These are phyloP conservation scores for Aspergillus ochraceoroseus DNA, from an alignment of 2,329 filamentous ascomycete species.

Conservation along the genomic window DNA sequence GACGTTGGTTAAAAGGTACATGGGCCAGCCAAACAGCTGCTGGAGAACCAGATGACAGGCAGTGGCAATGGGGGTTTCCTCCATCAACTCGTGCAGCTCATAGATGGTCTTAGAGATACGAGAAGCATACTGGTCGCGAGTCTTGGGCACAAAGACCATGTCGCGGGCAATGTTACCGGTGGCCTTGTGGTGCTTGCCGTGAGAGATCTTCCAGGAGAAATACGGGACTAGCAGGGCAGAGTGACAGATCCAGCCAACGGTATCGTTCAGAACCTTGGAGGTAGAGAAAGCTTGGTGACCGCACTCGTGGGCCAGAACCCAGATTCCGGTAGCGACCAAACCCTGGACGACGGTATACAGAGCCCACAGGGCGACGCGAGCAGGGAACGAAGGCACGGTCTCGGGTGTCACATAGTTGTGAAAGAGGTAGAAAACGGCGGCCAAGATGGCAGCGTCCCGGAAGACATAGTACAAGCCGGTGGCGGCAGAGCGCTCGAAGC, in stretches of 20 bases:
- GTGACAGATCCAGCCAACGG: constrained; percentile 87
- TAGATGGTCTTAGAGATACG: constrained; percentile 69
- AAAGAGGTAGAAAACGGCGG: constrained; percentile 76
- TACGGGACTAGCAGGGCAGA: constrained; percentile 87
- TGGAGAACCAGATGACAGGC: constrained; percentile 69
- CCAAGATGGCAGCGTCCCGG: constrained; percentile 70
- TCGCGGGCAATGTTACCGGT: constrained; percentile 96
- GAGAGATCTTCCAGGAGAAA: constrained; percentile 99
- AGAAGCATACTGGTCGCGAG: constrained; percentile 71
- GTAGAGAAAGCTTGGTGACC: constrained; percentile 94
- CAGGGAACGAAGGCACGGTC: constrained; percentile 64
- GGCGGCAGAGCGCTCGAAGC: constrained; percentile 78
- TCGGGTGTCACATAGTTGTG: constrained; percentile 86
- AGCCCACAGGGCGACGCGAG: constrained; percentile 62
- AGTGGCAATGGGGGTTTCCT: constrained; percentile 89
- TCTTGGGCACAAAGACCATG: constrained; percentile 98
- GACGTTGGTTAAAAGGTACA: constrained; percentile 86
- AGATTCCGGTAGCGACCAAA: constrained; percentile 86
- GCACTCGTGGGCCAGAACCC: constrained; percentile 97
- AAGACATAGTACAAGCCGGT: constrained; percentile 76
- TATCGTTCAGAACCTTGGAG: constrained; percentile 86
- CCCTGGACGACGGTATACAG: constrained; percentile 77
- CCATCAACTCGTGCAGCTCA: constrained; percentile 80
- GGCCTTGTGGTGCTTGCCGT: constrained; percentile 99
- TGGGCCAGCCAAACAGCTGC: constrained; percentile 87